Percentiles rank a stretch among this genome's conserved stretches.
These are phyloP conservation scores for Laburnicola sp. DNA, from an alignment of 2,329 filamentous ascomycete genomes.

Conservation along the genomic window DNA sequence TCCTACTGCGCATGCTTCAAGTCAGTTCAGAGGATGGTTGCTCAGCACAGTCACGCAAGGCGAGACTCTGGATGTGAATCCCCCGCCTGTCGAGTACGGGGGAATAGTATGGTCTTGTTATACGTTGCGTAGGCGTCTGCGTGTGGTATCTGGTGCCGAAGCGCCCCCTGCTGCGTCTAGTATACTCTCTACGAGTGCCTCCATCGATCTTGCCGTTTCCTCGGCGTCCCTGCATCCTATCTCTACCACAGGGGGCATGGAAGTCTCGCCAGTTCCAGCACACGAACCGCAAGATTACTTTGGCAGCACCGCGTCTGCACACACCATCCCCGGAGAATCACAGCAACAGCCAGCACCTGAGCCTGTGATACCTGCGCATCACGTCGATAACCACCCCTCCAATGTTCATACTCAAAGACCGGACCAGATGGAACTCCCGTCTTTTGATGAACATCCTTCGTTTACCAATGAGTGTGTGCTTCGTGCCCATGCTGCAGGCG, in stretches of 20 bases:
- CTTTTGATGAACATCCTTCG: slow-evolving; percentile 29
- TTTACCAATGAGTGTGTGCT: slow-evolving; percentile 49
- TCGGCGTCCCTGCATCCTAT: slow-evolving; percentile 24
- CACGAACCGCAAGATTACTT: slow-evolving; percentile 50
- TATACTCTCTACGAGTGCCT: slow-evolving; percentile 43
- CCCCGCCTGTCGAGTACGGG: slow-evolving; percentile 59
- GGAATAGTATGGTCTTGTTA: slow-evolving; percentile 71
- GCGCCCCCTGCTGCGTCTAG: slow-evolving; percentile 15
- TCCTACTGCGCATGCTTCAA: slow-evolving; percentile 24
- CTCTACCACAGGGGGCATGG: slow-evolving; percentile 15
- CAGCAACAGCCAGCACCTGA: slow-evolving; percentile 15
- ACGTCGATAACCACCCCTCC: neutral
- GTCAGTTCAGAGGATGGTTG: slow-evolving; percentile 70
- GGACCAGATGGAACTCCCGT: slow-evolving; percentile 23
- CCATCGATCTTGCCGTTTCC: slow-evolving; percentile 30
- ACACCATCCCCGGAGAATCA: slow-evolving; percentile 10
- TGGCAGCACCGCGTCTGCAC: slow-evolving; percentile 33
- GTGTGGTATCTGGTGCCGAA: slow-evolving; percentile 63
- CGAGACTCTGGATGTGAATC: slow-evolving; percentile 57
- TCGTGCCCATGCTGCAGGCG: slow-evolving; percentile 44
- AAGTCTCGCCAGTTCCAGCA: slow-evolving; percentile 16
- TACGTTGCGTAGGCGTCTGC: slow-evolving; percentile 68
- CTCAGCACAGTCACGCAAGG: slow-evolving; percentile 59
- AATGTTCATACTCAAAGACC: slow-evolving; percentile 11
- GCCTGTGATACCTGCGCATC: neutral